A percentile compares a stretch with the other conserved stretches of the same genome.
phyloP scores from a whole-genome alignment of 2,329 filamentous ascomycete genomes.

The Ilyonectria sp. region DNA sequence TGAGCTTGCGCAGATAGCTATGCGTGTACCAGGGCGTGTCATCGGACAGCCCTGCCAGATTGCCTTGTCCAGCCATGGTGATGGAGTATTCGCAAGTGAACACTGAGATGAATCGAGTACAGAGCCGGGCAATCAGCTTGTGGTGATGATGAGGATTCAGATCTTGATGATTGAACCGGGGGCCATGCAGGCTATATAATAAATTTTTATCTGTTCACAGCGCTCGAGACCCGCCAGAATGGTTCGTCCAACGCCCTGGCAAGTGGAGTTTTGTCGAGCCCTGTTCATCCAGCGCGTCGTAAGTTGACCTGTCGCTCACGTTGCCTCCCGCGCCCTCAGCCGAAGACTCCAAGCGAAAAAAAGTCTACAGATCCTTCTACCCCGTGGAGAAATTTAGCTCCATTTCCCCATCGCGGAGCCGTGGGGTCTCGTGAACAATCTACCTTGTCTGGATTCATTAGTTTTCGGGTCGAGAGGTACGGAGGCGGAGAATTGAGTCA shows the following conservation, averaged over 20 bases:
- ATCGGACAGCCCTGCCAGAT: constrained; percentile 12
- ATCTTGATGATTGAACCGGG: background rate
- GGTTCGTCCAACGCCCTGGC: constrained; percentile 11
- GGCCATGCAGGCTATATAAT: constrained; percentile 27
- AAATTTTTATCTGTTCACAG: constrained; percentile 12
- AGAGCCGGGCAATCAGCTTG: background rate
- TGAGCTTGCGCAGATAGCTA: constrained; percentile 33
- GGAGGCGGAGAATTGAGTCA: constrained; percentile 34
- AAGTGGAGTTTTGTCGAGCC: constrained; percentile 13
- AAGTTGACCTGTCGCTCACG: constrained; percentile 4
- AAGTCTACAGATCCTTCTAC: constrained; percentile 11
- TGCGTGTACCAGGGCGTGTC: constrained; percentile 36
- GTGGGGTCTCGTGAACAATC: constrained; percentile 25
- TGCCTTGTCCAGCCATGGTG: constrained; percentile 21
- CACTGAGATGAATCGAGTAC: background rate
- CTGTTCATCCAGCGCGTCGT: constrained; percentile 8
- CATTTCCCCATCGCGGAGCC: constrained; percentile 28
- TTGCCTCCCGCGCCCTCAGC: constrained; percentile 4
- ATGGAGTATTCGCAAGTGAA: background rate
- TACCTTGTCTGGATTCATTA: constrained; percentile 13
- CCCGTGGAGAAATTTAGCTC: constrained; percentile 33
- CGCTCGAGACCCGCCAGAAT: constrained; percentile 27
- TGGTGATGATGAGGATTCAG: background rate
- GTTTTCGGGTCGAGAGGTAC: background rate
- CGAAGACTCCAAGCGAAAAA: constrained; percentile 10